Evolutionary conservation across 306 rosid species (phyloP).

Genomic region (Trifolium pratense): DNA sequence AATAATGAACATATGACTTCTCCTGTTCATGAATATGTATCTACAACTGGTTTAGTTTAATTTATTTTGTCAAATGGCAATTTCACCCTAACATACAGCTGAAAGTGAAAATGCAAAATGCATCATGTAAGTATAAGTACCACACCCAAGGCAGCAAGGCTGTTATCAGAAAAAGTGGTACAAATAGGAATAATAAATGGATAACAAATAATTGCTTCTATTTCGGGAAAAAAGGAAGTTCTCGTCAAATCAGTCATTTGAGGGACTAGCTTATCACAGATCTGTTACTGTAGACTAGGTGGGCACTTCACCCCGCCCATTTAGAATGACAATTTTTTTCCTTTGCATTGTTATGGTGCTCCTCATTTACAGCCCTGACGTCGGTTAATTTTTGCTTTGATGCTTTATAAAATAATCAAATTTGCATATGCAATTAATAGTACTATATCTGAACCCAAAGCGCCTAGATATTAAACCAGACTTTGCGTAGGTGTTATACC

Average conservation of each 20-base stretch:
- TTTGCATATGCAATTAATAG: conserved; percentile 28
- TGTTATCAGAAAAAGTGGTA: background rate
- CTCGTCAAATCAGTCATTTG: conserved; percentile 30
- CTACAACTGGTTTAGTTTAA: background rate
- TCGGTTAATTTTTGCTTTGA: conserved; percentile 27
- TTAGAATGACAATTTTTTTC: conserved; percentile 25
- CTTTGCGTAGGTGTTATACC: background rate
- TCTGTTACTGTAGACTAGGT: background rate
- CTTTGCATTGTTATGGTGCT: conserved; percentile 10
- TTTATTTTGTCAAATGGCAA: conserved; percentile 23
- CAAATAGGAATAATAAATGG: conserved; percentile 22
- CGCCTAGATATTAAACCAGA: background rate
- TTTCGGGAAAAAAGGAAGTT: background rate
- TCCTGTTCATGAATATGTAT: conserved; percentile 13
- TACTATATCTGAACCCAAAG: conserved; percentile 20
- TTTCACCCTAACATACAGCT: conserved; percentile 31
- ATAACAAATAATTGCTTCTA: conserved; percentile 14
- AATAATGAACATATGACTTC: conserved; percentile 8
- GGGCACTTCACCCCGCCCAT: background rate
- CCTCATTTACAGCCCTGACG: conserved; percentile 31
- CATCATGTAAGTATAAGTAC: conserved; percentile 32
- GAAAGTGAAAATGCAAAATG: conserved; percentile 30
- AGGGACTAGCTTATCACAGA: conserved; percentile 29
- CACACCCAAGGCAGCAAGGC: conserved; percentile 10
- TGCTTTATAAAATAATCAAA: conserved; percentile 30